Base-by-base conservation (phyloP, 2,329 filamentous ascomycete species). In the Talaromyces albobiverticillius region DNA sequence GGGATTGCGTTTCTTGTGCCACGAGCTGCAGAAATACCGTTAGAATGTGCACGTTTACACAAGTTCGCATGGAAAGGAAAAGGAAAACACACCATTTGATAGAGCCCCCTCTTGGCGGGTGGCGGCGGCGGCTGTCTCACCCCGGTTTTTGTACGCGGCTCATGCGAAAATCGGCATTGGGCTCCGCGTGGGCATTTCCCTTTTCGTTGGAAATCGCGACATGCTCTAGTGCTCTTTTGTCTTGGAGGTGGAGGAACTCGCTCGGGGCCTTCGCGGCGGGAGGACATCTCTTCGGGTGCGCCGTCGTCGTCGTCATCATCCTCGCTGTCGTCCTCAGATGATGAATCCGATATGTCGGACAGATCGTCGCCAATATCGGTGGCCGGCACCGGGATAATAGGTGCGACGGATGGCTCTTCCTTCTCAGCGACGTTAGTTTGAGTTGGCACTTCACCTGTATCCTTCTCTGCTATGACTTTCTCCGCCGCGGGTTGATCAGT, bases 141-240 rank as follows among this genome's bases (percentile, higher is more conserved):
- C n/a, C n/a, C n/a, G n/a, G n/a, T 58, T 54, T 55, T 43, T 48
- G 70, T 66, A 3, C 67, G 51, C 38, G 57, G 56, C 25, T 76
- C 73, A 51, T 79, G 76, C 8, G 64, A 62, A 51, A 71, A 78
- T 45, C 65, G 70, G 59, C 76, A 79, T 32, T 63, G 64, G 16
- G 69, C 64, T 2, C 76, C 76, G 36, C 67, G 71, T 46, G 65
- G 67, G 60, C 76, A 79, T 18, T 67, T 68, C 8, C 75, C 75
- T 14, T 56, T 70, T 20, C 69, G 70, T 9, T 67, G 61, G 60
- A 77, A 76, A 38, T 73, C 67, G 16, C 65, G 70, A 59, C 76
- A 79, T 4, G 65, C 41, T 23, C 63, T 63, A 36, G 18, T 13
- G 23, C 67, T 66, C 23, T 57, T 59, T 26, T 68, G 66, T 26